Evolutionary conservation across 352 stramenopile genomes (phyloP).

Genomic region (Globisporangium barbulae): DNA sequence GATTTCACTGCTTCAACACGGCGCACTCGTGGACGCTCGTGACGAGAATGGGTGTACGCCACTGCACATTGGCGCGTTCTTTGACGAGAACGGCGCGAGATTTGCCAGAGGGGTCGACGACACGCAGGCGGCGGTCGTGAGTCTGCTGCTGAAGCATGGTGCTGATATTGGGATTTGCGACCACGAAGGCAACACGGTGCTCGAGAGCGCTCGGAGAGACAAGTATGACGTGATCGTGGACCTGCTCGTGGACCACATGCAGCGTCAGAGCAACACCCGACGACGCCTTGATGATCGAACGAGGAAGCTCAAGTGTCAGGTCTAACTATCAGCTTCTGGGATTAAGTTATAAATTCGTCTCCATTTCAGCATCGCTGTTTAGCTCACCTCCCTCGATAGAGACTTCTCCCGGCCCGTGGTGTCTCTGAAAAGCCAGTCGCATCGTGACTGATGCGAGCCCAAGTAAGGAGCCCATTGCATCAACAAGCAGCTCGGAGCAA

Average conservation of each 20-base stretch:
- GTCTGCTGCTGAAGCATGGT: not conserved
- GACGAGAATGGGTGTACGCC: constrained; percentile 2
- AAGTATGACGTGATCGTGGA: not conserved
- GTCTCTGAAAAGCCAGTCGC: no score
- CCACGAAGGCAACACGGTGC: not conserved
- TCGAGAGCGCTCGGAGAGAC: not conserved
- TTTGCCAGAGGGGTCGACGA: not conserved
- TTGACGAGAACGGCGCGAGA: constrained; percentile 1
- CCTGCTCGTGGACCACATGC: not conserved
- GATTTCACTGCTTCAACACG: not conserved
- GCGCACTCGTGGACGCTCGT: not conserved
- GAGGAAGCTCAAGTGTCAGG: not conserved
- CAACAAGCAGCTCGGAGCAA: no score
- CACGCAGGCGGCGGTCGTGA: constrained; percentile 1
- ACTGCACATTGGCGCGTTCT: not conserved
- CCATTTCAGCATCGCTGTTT: no score
- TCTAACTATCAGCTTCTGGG: not conserved
- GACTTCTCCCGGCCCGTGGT: no score
- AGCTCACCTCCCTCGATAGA: no score
- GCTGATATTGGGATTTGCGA: not conserved
- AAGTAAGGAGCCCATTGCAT: no score
- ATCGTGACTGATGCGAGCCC: no score
- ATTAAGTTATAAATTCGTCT: not conserved
- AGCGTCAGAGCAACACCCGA: not conserved
- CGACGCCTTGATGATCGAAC: not conserved